These are phyloP conservation scores for Schwanniomyces yamadae DNA, from an alignment of 805 yeast genomes.

Conservation along the genomic window DNA sequence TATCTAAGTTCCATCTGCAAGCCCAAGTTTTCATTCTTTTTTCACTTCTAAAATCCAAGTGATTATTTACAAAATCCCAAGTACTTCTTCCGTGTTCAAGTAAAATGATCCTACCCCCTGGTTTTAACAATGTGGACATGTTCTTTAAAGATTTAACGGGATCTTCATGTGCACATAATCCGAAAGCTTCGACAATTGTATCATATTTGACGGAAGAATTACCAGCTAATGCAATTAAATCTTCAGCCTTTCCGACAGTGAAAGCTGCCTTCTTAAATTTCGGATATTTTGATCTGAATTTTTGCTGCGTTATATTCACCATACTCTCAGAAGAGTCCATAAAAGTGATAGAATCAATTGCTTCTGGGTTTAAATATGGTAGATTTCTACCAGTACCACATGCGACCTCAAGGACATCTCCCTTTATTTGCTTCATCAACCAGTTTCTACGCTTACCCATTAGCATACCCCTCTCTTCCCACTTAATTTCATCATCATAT, in stretches of 20 bases:
- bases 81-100: conserved; percentile 92
- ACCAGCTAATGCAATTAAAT: conserved; percentile 57
- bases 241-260: conserved; percentile 89
- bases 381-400: conserved; percentile 96
- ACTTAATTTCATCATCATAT: conserved; percentile 77
- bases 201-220: conserved; percentile 63
- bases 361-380: conserved; percentile 61
- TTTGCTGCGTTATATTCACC: conserved; percentile 77
- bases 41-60: conserved; percentile 80
- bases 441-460: conserved; percentile 70
- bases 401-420: conserved; percentile 92
- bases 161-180: conserved; percentile 92
- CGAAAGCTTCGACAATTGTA: conserved; percentile 91
- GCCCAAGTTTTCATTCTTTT: conserved; percentile 91
- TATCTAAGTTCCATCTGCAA: conserved; percentile 95
- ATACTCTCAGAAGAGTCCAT: conserved; percentile 81
- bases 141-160: conserved; percentile 80
- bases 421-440: conserved; percentile 73
- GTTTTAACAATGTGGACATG: conserved; percentile 70
- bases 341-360: conserved; percentile 73
- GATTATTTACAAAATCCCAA: conserved; percentile 72
- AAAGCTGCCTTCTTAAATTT: conserved; percentile 72
- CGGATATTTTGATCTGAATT: conserved; percentile 70
- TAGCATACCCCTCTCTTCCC: conserved; percentile 64
- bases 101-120: conserved; percentile 85